Evolutionary conservation across 371 early-diverging fungal species (phyloP).

Genomic region (Lichtheimia hyalospora): DNA sequence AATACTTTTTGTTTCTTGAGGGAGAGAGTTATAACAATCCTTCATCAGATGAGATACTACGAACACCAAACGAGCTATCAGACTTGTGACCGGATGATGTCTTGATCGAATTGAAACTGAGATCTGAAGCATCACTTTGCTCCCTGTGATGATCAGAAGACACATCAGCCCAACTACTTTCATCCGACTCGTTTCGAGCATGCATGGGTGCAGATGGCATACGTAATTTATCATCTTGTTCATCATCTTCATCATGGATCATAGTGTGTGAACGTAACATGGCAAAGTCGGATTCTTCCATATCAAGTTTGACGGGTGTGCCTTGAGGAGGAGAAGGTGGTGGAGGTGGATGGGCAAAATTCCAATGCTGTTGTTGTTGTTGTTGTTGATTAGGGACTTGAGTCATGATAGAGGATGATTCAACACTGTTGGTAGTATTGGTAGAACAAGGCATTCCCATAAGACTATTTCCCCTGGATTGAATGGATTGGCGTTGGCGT

Average conservation of each 20-base stretch:
- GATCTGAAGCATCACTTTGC: constrained; percentile 11
- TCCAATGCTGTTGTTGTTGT: not conserved
- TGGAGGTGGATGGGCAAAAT: not conserved
- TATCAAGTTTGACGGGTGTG: too few relatives aligned
- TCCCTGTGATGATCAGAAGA: constrained; percentile 1
- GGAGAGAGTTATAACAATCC: constrained; percentile 2
- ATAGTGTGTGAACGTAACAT: too few relatives aligned
- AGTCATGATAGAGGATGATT: too few relatives aligned
- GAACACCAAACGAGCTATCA: constrained; percentile 8
- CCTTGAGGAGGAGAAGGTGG: too few relatives aligned
- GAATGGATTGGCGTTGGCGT: constrained; percentile 17
- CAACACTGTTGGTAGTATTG: not conserved
- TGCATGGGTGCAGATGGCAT: not conserved
- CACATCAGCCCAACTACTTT: constrained; percentile 24
- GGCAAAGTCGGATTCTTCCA: too few relatives aligned
- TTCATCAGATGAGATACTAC: constrained; percentile 14
- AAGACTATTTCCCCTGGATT: constrained; percentile 15
- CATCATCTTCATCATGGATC: not conserved
- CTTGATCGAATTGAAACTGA: constrained; percentile 7
- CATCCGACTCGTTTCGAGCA: not conserved
- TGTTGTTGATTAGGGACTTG: constrained; percentile 4
- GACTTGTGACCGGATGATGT: not conserved
- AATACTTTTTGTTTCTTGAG: not conserved
- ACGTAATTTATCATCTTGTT: not conserved
- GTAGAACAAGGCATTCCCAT: constrained; percentile 6